These are phyloP conservation scores for Strobilomyces echinocephalus DNA, from an alignment of 768 basidiomycete species.

Conservation along the genomic window DNA sequence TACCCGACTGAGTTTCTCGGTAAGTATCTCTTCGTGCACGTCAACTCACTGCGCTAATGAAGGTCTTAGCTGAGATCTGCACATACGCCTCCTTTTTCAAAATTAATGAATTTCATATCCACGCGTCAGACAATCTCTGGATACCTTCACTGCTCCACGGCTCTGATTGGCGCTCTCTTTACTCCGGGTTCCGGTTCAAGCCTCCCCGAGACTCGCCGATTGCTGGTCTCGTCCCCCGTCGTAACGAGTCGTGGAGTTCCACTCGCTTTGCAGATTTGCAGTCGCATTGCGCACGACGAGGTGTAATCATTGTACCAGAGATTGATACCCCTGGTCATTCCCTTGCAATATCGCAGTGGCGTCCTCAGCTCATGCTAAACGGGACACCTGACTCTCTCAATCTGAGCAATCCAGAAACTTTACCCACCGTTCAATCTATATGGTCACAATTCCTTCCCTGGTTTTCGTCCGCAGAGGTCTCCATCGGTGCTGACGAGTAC, in stretches of 20 bases:
- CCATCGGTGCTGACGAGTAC: conserved; percentile 46
- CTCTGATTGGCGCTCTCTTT: conserved; percentile 37
- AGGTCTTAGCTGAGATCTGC: conserved; percentile 36
- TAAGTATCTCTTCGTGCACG: conserved; percentile 7
- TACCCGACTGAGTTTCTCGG: conserved; percentile 37
- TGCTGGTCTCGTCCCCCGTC: conserved; percentile 33
- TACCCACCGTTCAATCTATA: conserved; percentile 39
- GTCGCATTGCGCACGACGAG: conserved; percentile 33
- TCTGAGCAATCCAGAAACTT: conserved; percentile 38
- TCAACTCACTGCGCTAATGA: not conserved
- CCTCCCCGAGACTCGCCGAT: conserved; percentile 32
- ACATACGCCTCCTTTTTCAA: conserved; percentile 44
- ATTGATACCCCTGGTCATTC: conserved; percentile 44
- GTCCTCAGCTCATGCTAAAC: conserved; percentile 36
- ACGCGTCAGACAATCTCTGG: conserved; percentile 42
- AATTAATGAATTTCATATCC: conserved; percentile 40
- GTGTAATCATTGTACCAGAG: conserved; percentile 39
- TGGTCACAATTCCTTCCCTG: conserved; percentile 40
- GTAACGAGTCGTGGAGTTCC: conserved; percentile 39
- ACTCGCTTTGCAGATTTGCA: conserved; percentile 33
- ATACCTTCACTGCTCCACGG: conserved; percentile 37
- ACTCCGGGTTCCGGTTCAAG: conserved; percentile 40
- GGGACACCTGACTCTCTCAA: conserved; percentile 36
- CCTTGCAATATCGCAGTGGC: conserved; percentile 43
- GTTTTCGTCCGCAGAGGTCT: conserved; percentile 38